These are phyloP conservation scores for Psilocybe subaeruginosa DNA, from an alignment of 768 basidiomycete genomes.

Conservation along the genomic window DNA sequence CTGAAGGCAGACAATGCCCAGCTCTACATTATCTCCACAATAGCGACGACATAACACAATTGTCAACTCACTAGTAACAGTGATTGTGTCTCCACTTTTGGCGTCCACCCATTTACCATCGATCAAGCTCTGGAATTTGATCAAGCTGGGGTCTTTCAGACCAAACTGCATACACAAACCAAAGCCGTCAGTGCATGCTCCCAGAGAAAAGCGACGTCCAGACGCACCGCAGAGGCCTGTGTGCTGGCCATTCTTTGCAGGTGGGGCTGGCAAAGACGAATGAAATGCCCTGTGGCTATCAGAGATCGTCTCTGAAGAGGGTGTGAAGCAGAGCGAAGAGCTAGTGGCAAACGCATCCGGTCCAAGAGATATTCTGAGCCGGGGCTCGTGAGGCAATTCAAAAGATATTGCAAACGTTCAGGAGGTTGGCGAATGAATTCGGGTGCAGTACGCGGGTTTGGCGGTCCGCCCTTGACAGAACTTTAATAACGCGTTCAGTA, in stretches of 20 bases:
- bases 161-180: conserved; percentile 50
- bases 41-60: neutral
- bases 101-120: conserved; percentile 88
- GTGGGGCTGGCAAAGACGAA: neutral
- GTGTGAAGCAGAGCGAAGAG: conserved; percentile 14
- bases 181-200: neutral
- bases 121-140: conserved; percentile 79
- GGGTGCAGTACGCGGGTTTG: neutral
- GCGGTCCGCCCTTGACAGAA: too few relatives aligned
- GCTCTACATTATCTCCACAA: neutral
- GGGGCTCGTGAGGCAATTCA: neutral
- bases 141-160: conserved; percentile 75
- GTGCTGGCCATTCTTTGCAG: conserved; percentile 59
- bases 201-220: neutral
- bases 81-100: conserved; percentile 69
- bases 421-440: neutral
- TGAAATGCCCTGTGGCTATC: neutral
- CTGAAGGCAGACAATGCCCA: conserved; percentile 39
- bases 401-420: neutral
- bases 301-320: conserved; percentile 9
- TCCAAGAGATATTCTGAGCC: conserved; percentile 4
- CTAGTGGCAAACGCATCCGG: conserved; percentile 22
- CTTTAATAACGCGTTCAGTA: too few relatives aligned
- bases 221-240: conserved; percentile 41
- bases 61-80: conserved; percentile 71